These are phyloP conservation scores for Naganishia onofrii DNA, from an alignment of 768 basidiomycete genomes.

Conservation along the genomic window DNA sequence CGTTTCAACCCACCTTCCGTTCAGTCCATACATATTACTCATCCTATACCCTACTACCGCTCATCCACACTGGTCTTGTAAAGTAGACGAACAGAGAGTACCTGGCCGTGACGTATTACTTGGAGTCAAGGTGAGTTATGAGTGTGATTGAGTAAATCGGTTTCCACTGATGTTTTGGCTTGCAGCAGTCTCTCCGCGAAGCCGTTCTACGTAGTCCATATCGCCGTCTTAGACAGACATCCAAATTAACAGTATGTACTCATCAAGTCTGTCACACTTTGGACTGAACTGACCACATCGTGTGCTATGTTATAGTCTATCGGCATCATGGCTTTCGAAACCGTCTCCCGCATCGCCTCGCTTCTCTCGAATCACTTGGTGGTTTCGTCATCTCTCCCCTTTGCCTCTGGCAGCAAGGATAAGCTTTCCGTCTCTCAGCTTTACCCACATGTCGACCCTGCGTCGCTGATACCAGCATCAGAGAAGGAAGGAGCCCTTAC, in stretches of 20 bases:
- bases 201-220: neutral
- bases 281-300: neutral
- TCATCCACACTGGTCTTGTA: neutral
- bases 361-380: conserved; percentile 32
- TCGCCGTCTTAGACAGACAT: neutral
- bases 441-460: conserved; percentile 30
- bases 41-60: neutral
- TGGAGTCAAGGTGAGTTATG: neutral
- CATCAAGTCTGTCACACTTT: too few relatives aligned
- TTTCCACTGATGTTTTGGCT: neutral
- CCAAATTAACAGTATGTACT: neutral
- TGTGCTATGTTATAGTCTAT: neutral
- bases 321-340: conserved; percentile 28
- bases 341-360: conserved; percentile 28
- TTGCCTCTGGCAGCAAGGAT: conserved; percentile 23
- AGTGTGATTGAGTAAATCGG: neutral
- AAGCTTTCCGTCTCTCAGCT: conserved; percentile 18
- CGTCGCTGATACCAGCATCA: conserved; percentile 14
- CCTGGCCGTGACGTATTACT: conserved; percentile 2
- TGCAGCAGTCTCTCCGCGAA: neutral
- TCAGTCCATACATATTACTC: neutral
- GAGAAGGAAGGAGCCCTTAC: conserved; percentile 23
- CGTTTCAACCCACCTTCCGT: neutral
- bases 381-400: conserved; percentile 31
- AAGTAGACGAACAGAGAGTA: conserved; percentile 5